These are phyloP conservation scores for Phoma sp. DNA, from an alignment of 2,329 filamentous ascomycete species.

Conservation along the genomic window DNA sequence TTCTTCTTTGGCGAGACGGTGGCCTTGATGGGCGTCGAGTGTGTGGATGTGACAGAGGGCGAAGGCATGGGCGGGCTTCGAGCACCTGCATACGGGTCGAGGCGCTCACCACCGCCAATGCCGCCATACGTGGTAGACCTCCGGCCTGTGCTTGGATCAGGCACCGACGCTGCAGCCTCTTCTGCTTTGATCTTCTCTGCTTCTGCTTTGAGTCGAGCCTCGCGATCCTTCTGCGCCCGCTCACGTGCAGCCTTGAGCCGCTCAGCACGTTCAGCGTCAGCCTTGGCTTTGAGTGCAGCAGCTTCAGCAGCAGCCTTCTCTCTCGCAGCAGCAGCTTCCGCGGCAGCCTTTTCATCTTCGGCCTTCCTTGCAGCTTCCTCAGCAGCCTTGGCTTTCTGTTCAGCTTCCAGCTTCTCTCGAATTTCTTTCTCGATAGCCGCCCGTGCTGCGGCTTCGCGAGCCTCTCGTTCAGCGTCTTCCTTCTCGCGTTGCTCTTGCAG, in stretches of 20 bases:
- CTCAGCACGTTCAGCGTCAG: slow-evolving; percentile 43
- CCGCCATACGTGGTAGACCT: slow-evolving; percentile 48
- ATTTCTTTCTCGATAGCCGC: slow-evolving; percentile 51
- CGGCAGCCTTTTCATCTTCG: slow-evolving; percentile 44
- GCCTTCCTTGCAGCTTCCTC: slow-evolving; percentile 48
- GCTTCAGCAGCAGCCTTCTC: slow-evolving; percentile 40
- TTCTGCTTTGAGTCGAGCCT: slow-evolving; percentile 46
- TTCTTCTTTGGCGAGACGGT: slow-evolving; percentile 48
- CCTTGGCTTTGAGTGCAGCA: slow-evolving; percentile 39
- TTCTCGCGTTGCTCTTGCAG: slow-evolving; percentile 51
- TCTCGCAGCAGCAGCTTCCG: slow-evolving; percentile 39
- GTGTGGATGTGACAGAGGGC: slow-evolving; percentile 45
- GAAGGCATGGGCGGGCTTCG: slow-evolving; percentile 60
- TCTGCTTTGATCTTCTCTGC: slow-evolving; percentile 42
- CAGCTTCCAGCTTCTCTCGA: slow-evolving; percentile 49
- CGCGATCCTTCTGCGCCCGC: slow-evolving; percentile 47
- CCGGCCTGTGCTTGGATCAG: slow-evolving; percentile 30
- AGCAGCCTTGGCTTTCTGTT: slow-evolving; percentile 46
- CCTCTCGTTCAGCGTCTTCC: slow-evolving; percentile 46
- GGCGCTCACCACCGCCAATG: slow-evolving; percentile 68
- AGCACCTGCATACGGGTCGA: slow-evolving; percentile 70
- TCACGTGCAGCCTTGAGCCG: slow-evolving; percentile 49
- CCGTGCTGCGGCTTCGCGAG: slow-evolving; percentile 44
- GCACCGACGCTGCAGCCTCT: slow-evolving; percentile 22
- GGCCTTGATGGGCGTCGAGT: slow-evolving; percentile 48